Conservation (phyloP, 2,329 filamentous ascomycete species). For the Cercospora brassicicola region DNA sequence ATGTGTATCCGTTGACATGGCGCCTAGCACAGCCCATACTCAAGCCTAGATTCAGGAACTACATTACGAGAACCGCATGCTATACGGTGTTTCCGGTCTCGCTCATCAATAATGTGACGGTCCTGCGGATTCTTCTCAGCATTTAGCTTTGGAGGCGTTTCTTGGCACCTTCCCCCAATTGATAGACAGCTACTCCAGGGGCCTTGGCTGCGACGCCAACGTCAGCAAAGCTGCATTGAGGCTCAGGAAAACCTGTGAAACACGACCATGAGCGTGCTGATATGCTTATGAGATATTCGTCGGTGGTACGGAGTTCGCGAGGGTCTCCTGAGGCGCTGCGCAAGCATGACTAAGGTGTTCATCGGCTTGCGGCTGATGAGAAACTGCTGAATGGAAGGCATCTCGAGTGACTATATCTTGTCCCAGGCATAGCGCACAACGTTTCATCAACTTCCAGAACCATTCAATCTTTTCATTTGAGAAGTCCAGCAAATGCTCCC, state of each 20-base stretch:
- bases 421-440: not conserved
- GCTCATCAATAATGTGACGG: not conserved
- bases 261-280: not conserved
- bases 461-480: no score
- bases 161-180: not conserved
- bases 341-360: not conserved
- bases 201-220: not conserved
- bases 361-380: not conserved
- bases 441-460: no score
- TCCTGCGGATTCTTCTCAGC: not conserved
- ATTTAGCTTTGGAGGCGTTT: not conserved
- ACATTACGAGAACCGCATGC: not conserved
- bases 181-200: not conserved
- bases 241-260: not conserved
- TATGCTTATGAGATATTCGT: not conserved
- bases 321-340: not conserved
- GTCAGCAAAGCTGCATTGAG: slow-evolving; percentile 1
- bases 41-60: not conserved
- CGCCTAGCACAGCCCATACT: not conserved
- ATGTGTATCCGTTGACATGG: not conserved
- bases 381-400: no score
- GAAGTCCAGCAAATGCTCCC: not conserved
- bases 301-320: not conserved
- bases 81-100: not conserved
- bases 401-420: not conserved